Evolutionary conservation across 768 basidiomycete species (phyloP), one percentile per base, ranked within the genome.

Genomic region (Lactarius sanguifluus): DNA sequence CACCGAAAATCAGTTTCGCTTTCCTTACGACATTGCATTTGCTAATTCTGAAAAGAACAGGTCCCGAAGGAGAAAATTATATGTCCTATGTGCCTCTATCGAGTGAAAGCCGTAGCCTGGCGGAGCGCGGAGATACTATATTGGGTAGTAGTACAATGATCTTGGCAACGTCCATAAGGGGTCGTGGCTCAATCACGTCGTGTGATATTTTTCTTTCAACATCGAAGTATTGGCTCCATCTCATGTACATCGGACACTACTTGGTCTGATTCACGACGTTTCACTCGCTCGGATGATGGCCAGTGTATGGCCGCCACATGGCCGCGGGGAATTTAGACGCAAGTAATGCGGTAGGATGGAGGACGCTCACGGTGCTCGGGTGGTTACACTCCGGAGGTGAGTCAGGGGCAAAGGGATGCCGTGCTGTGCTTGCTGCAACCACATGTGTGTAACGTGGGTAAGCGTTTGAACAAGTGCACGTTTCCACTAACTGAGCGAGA

Each of bases 381-480:
- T 32, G 30, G 32, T 34, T 34, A 32, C 9, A 23, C 23, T 45
- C 36, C 36, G 36, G 28, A 16, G 23, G 52, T 59, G 50, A 40
- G 20, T 58, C 66, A 59, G 62, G 58, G 61, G 50, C 34, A 30
- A 62, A 30, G 25, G 45, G 38, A 45, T 58, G 34, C 57, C 45
- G 62, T 57, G 61, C 54, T 40, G 28, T 62, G 61, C 54, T 54
- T 32, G 61, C 50, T 52, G 38, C 40, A 30, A 47, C 23, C 54
- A 15, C 34, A 28, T 38, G 57, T 59, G 59, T 36, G 57, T 66
- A 57, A 43, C 47, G 50, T 58, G n/a, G 64, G 16, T 62, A 58
- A 34, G 25, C n/a, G 52, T 67, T 67, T 67, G 50, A 32, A 36
- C 47, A 36, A 36, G 23, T 61, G 40, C 45, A 47, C 65, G 65